These are phyloP conservation scores for Jasminum sambac DNA, from an alignment of 257 asterid species.

Conservation along the genomic window DNA sequence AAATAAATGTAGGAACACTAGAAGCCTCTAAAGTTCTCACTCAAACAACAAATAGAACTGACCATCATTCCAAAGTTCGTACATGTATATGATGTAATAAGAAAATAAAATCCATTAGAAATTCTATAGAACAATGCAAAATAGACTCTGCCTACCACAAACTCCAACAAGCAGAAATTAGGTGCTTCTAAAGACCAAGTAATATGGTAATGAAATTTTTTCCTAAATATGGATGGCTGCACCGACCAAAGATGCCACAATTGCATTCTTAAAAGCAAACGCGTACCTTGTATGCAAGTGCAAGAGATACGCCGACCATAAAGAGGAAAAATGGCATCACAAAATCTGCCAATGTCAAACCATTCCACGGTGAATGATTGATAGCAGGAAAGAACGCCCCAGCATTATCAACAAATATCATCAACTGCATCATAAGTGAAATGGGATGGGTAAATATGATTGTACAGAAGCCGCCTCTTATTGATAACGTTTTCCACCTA, in stretches of 20 bases:
- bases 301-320: constrained; percentile 74
- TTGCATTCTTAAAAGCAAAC: neutral
- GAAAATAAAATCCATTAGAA: neutral
- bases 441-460: neutral
- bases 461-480: too few relatives aligned
- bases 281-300: constrained; percentile 66
- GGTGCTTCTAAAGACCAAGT: neutral
- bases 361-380: constrained; percentile 79
- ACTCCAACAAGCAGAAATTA: neutral
- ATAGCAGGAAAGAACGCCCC: constrained; percentile 65
- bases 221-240: neutral
- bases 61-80: neutral
- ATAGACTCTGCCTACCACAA: neutral
- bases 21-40: neutral
- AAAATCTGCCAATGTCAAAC: constrained; percentile 69
- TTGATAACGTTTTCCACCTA: constrained; percentile 3
- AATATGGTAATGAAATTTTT: neutral
- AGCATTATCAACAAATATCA: constrained; percentile 68
- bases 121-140: neutral
- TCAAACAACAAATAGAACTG: neutral
- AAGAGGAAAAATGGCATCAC: constrained; percentile 82
- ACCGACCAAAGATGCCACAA: neutral
- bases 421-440: constrained; percentile 45
- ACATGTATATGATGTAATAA: neutral
- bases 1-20: neutral